These are phyloP conservation scores for Testicularia cyperi DNA, from an alignment of 1,284 basidiomycete genomes.

Conservation along the genomic window DNA sequence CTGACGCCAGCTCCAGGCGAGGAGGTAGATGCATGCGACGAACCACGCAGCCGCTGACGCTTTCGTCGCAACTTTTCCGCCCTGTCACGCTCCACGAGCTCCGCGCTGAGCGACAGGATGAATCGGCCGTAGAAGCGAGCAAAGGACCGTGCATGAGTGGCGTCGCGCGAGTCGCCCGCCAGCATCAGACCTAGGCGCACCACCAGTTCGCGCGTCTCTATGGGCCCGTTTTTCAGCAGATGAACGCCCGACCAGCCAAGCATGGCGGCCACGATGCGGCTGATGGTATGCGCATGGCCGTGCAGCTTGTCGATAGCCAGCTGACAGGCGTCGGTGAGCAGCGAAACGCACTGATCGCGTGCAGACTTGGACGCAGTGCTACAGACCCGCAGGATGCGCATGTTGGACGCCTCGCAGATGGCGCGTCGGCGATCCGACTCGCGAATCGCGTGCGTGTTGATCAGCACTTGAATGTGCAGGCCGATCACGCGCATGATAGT, in stretches of 20 bases:
- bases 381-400: slow-evolving; percentile 35
- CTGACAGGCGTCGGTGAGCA: slow-evolving; percentile 23
- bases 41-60: slow-evolving; percentile 28
- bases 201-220: slow-evolving; percentile 33
- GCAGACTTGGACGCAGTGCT: slow-evolving; percentile 26
- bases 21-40: slow-evolving; percentile 20
- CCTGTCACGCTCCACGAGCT: slow-evolving; percentile 29
- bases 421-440: slow-evolving; percentile 26
- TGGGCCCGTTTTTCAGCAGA: slow-evolving; percentile 35
- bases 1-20: too few relatives aligned
- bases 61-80: slow-evolving; percentile 31
- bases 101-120: slow-evolving; percentile 38
- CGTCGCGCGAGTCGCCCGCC: slow-evolving; percentile 24
- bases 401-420: slow-evolving; percentile 31
- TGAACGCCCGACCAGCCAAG: slow-evolving; percentile 37
- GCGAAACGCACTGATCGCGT: slow-evolving; percentile 19
- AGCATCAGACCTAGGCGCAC: slow-evolving; percentile 36
- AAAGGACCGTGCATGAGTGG: slow-evolving; percentile 27
- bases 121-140: slow-evolving; percentile 35
- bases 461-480: slow-evolving; percentile 35
- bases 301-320: slow-evolving; percentile 27
- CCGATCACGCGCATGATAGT: slow-evolving; percentile 37
- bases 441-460: slow-evolving; percentile 38
- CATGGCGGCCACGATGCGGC: slow-evolving; percentile 32
- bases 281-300: slow-evolving; percentile 17